Base-by-base conservation (phyloP, 768 basidiomycete species). In the Mrakia hoshinonis region DNA sequence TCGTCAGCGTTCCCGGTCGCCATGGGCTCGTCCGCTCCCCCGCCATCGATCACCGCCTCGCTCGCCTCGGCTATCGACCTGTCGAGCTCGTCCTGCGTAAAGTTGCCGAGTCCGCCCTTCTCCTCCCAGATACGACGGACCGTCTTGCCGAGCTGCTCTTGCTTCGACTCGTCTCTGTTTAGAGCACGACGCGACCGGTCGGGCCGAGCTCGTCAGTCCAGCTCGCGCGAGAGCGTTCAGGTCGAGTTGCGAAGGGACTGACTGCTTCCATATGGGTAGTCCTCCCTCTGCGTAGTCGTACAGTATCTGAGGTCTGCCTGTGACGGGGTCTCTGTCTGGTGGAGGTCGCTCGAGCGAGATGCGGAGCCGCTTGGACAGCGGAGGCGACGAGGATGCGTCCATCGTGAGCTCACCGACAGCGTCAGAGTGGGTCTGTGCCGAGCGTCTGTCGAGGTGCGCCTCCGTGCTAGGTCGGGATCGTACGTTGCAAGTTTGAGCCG, bases 91-190 rank as follows among this genome's bases (percentile, higher is more conserved):
- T 20, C 31, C 66, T 67, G 47, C 7, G 54, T 39, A 29, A 62
- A 62, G 26, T 58, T 36, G 60, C 6, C 60, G 34, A 69, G 47
- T 0, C 68, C 68, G 13, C 68, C 68, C 43, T 51, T 61, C 22
- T 69, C 68, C 22, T 58, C 48, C 68, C 68, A 69, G 34, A 69
- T 38, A 20, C 68, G 24, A 9, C 60, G 54, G 12, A 69, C 60
- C 31, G 48, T 48, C 22, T 49, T 69, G 60, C 68, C 68, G n/a
- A 69, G 68, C 9, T 48, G 1, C 15, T 62, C 60, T 13, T 69
- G 58, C 22, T 22, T 11, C 0, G 60, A 60, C 34, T 62, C 68
- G 1, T 51, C 26, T 2, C 68, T 67, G 52, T 3, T 5, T 48
- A 24, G 26, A 49, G 24, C 15, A 5, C 0, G 39, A 10, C 26